Evolutionary conservation across 306 rosid genomes (phyloP).

Genomic region (Chamaecrista fasciculata): DNA sequence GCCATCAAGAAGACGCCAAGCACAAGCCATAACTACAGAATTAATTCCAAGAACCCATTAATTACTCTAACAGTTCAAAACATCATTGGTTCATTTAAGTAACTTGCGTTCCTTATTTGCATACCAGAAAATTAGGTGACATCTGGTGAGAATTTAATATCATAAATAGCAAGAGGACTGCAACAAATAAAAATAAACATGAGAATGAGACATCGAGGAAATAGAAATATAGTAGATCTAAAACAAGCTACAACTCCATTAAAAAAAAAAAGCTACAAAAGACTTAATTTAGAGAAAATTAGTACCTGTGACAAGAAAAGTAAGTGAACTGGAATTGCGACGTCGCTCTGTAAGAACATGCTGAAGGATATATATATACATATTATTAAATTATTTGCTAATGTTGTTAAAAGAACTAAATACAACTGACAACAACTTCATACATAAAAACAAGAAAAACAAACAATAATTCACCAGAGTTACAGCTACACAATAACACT

Average conservation of each 20-base stretch:
- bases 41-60: slow-evolving; percentile 20
- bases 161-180: slow-evolving; percentile 91
- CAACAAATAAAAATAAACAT: slow-evolving; percentile 21
- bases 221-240: not conserved
- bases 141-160: slow-evolving; percentile 89
- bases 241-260: too few relatives aligned
- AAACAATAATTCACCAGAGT: not conserved
- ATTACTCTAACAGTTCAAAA: slow-evolving; percentile 6
- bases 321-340: slow-evolving; percentile 83
- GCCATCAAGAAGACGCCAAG: slow-evolving; percentile 98
- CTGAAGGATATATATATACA: slow-evolving; percentile 26
- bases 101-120: not conserved
- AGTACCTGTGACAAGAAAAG: slow-evolving; percentile 92
- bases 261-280: slow-evolving; percentile 14
- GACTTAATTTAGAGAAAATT: not conserved
- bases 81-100: not conserved
- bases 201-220: not conserved
- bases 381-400: not conserved
- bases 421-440: not conserved
- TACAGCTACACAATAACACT: not conserved
- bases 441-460: slow-evolving; percentile 9
- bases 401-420: slow-evolving; percentile 2
- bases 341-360: slow-evolving; percentile 71
- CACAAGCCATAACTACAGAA: slow-evolving; percentile 77
- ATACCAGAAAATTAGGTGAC: slow-evolving; percentile 89